These are phyloP conservation scores for Globisporangium okanoganense DNA, from an alignment of 352 stramenopile genomes.

Conservation along the genomic window DNA sequence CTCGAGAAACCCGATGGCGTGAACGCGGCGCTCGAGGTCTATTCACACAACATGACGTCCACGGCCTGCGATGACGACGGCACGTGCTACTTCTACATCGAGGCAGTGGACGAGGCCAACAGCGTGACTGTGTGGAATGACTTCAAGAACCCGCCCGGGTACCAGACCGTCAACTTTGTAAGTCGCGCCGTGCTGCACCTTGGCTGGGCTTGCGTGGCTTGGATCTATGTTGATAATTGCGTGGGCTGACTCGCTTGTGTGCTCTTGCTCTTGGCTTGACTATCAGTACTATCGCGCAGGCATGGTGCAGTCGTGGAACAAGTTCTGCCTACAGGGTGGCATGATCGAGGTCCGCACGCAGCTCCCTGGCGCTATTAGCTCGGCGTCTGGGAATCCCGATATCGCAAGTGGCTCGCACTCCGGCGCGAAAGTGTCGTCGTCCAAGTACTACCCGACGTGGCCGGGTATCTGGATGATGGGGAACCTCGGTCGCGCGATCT, in stretches of 20 bases:
- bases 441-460: constrained; percentile 81
- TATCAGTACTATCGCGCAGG: no score
- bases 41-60: constrained; percentile 61
- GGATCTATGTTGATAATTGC: no score
- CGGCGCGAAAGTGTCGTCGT: constrained; percentile 14
- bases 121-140: constrained; percentile 64
- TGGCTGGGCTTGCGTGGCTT: no score
- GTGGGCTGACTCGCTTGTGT: constrained; percentile 30
- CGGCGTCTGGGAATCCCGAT: constrained; percentile 54
- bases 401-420: constrained; percentile 65
- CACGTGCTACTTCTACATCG: constrained; percentile 56
- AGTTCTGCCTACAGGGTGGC: no score
- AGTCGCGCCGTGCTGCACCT: no score
- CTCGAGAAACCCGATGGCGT: no score
- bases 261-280: no score
- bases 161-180: constrained; percentile 46
- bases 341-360: constrained; percentile 26
- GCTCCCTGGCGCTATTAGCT: constrained; percentile 70
- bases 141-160: constrained; percentile 46
- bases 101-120: constrained; percentile 44
- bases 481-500: constrained; percentile 93
- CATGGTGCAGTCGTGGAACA: no score
- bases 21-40: constrained; percentile 56
- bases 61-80: constrained; percentile 31
- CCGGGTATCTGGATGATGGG: constrained; percentile 95